Evolutionary conservation across 1,284 basidiomycete genomes (phyloP).

Genomic region (Apiotrichum porosum): DNA sequence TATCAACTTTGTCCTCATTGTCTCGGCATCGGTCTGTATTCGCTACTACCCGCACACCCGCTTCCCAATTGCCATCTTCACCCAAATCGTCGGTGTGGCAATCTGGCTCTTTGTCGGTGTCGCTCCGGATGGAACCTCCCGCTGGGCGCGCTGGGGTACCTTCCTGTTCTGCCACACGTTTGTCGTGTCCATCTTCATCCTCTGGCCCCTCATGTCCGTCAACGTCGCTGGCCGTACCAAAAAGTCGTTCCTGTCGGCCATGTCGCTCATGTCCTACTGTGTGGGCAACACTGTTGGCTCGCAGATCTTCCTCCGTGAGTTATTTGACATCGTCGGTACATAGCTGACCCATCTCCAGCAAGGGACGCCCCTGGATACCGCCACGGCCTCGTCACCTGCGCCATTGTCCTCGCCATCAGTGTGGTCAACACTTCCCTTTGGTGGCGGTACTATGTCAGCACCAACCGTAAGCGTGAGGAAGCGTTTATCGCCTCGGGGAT

Average conservation of each 20-base stretch:
- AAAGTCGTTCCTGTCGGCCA: slow-evolving; percentile 24
- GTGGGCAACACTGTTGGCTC: slow-evolving; percentile 27
- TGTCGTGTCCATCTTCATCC: slow-evolving; percentile 24
- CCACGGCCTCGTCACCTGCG: slow-evolving; percentile 20
- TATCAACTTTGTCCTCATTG: slow-evolving; percentile 9
- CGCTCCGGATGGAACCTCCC: slow-evolving; percentile 3
- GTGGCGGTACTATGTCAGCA: slow-evolving; percentile 23
- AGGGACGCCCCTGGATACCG: slow-evolving; percentile 25
- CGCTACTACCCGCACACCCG: slow-evolving; percentile 10
- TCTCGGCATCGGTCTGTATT: slow-evolving; percentile 10
- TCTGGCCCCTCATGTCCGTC: slow-evolving; percentile 30
- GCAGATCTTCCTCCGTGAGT: slow-evolving; percentile 21
- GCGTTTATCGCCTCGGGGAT: slow-evolving; percentile 21
- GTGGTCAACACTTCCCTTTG: slow-evolving; percentile 16
- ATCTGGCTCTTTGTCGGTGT: slow-evolving; percentile 28
- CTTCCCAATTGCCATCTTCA: slow-evolving; percentile 23
- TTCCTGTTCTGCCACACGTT: slow-evolving; percentile 21
- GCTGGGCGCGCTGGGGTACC: slow-evolving; percentile 25
- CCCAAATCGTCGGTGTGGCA: slow-evolving; percentile 12
- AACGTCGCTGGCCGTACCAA: slow-evolving; percentile 35
- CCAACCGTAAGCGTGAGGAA: slow-evolving; percentile 22
- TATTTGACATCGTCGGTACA: not conserved
- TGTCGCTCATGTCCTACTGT: slow-evolving; percentile 25
- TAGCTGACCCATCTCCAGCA: not conserved
- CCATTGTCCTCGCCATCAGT: slow-evolving; percentile 17